Evolutionary conservation across 139 green algal genomes (phyloP), one percentile per base, ranked within the genome.

Genomic region (Picochlorum sp.): DNA sequence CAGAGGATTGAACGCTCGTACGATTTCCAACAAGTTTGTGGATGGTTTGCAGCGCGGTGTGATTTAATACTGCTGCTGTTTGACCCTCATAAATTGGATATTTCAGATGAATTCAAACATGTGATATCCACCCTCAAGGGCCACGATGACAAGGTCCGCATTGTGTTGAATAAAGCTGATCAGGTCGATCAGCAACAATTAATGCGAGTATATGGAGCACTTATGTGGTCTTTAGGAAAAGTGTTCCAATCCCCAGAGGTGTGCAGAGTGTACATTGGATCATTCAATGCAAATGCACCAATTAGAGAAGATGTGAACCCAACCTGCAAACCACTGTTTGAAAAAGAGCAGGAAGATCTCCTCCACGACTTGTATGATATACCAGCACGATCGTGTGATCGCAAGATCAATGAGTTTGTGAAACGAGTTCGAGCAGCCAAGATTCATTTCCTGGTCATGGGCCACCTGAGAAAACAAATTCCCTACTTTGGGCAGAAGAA

Each of bases 51-150:
- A 3, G 73, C 77, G 15, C 85, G 94, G 38, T 90, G 78, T 73
- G 92, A 98, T 75, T 75, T 98, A 70, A 96, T 98, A 63, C 85
- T 98, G 60, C 81, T 98, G 70, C 84, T 98, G 8, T 98, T 98
- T 72, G 93, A 98, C 76, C 92, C 93, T 31, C 83, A 95, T 83
- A 98, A 98, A 86, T 76, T 95, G 44, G 81, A 85, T 62, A 93
- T 97, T 79, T 83, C 60, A 34, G 92, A 98, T 68, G 92, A 98
- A 79, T 96, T 98, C 77, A 97, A 95, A 74, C 49, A 77, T 45
- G 82, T 92, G 21, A 92, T 94, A 75, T 67, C 60, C 60, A 77
- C 79, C 31, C 79, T 95, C 34, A 67, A 76, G 5, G 85, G 90
- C 15, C 88, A 98, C 57, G 86, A 96, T 47, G 92, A 98, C 69